Evolutionary conservation across 1,284 basidiomycete genomes (phyloP), one percentile per base, ranked within the genome.

Genomic region (Mycosarcoma mackinlayi): DNA sequence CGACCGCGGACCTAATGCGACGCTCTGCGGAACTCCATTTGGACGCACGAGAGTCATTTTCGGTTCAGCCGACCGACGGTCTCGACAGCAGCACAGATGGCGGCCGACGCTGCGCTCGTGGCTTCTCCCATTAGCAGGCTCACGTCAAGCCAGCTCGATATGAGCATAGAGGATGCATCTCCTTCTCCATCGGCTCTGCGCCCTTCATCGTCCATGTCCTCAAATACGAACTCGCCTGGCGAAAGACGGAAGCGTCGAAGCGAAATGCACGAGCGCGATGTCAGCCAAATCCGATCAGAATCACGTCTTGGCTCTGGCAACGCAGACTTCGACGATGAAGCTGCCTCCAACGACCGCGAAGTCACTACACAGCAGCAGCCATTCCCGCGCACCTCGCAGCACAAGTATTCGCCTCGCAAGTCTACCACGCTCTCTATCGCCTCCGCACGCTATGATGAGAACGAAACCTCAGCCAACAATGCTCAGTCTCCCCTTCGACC

Each of bases 251-350:
- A 46, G 23, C 53, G 65, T 27, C 51, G 73, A 23, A 75, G 73
- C 48, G 69, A 63, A 24, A 48, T 73, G 52, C 72, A 73, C 28
- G 65, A 73, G 52, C 65, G 64, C 18, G 65, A 77, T n/a, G 57
- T 77, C 38, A 58, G 39, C n/a, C 68, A 64, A 35, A 66, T 77
- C 16, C 57, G 73, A 27, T 73, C 75, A 35, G 73, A 77, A 28
- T 73, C 73, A 19, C 59, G 70, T 10, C 30, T 75, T 0, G 69
- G 69, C 11, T 40, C 40, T n/a, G 35, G 44, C 28, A 21, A 44
- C 23, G 54, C 33, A 19, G 56, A 67, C 33, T 53, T 45, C 16
- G 55, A 64, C 16, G 67, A 57, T 5, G 38, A 33, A 33, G 38
- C 31, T 16, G 25, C 41, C 9, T 19, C 13, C 4, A 48, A 30